Base-by-base conservation (phyloP, 169 alveolate species). In the Cryptosporidium sp. region DNA sequence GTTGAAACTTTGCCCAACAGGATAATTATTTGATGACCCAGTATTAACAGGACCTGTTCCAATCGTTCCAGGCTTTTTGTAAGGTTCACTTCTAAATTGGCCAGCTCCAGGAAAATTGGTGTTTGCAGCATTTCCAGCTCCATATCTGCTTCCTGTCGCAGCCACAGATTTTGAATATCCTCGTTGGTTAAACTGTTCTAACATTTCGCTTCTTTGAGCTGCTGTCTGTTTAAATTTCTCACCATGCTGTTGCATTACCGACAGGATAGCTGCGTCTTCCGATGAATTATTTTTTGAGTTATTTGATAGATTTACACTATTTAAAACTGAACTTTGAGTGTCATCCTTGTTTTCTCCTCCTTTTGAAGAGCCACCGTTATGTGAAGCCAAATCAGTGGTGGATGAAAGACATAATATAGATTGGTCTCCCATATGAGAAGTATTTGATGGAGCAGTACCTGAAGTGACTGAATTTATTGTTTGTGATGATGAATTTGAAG, bases 241-340 rank as follows among this genome's bases (percentile, higher is more conserved):
- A 3, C 89, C 89, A 67, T 80, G 89, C 75, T 80, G 89, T 37
- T 62, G 89, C 89, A 80, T 80, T 18, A 80, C 89, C 9, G 69
- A 80, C 33, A 80, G 18, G 6, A 80, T 80, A 9, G 89, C 89
- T 3, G 89, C 89, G 29, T 80, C 89, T 62, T 80, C 89, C 3
- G 75, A 61, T 18, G 21, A 52, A 52, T 55, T 26, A 37, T 59
- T 71, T 2, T 18, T 52, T 10, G 69, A 45, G 8, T 18, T 23
- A 51, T 29, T 52, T 6, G 52, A 18, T 55, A 10, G 16, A 41
- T 35, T 35, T 9, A 14, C 6, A 6, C 8, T 50, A 80, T 23
- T 62, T 43, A 29, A 61, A 5, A 33, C 31, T n/a, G 59, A 41
- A 9, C 16, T 59, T 3, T 21, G 70, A 26, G 41, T 37, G 10